These are phyloP conservation scores for Arthrobotrys conoides DNA, from an alignment of 2,329 filamentous ascomycete genomes.

Conservation along the genomic window DNA sequence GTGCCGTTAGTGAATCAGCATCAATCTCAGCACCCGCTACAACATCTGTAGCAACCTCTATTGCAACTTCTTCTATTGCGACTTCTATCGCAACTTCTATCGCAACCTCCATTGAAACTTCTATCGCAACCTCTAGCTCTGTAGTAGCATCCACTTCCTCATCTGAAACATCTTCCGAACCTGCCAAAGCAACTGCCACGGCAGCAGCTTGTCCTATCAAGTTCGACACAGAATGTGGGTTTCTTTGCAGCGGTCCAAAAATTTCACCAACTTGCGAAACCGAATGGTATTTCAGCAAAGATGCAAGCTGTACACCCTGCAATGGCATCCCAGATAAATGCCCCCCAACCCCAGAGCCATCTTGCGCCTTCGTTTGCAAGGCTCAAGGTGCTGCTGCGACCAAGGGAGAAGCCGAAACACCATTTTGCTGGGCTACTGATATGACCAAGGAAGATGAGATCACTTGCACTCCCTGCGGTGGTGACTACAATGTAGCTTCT, in stretches of 20 bases:
- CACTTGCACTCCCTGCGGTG: constrained; percentile 12
- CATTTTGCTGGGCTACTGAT: constrained; percentile 27
- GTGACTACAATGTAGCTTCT: not conserved
- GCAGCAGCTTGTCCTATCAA: constrained; percentile 14
- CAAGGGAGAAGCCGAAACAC: constrained; percentile 12
- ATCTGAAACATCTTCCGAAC: not conserved
- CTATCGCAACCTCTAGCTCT: not conserved
- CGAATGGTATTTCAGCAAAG: constrained; percentile 12
- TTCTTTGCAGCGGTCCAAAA: constrained; percentile 28
- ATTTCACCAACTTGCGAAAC: constrained; percentile 4
- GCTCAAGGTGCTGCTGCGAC: constrained; percentile 9
- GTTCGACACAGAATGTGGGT: constrained; percentile 22
- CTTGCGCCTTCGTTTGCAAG: constrained; percentile 25
- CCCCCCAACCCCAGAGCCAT: not conserved
- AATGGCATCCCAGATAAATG: constrained; percentile 24
- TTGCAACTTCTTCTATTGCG: too few species aligned
- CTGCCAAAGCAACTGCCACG: not conserved
- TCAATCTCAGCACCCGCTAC: not conserved
- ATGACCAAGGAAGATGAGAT: constrained; percentile 4
- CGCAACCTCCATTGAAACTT: not conserved
- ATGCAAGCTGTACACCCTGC: constrained; percentile 25
- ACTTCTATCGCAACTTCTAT: too few species aligned
- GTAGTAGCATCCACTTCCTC: not conserved
- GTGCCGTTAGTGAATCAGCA: not conserved
- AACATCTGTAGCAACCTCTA: not conserved